phyloP scores from a whole-genome alignment of 2,329 filamentous ascomycete species.

The Chaetothyriales sp. region DNA sequence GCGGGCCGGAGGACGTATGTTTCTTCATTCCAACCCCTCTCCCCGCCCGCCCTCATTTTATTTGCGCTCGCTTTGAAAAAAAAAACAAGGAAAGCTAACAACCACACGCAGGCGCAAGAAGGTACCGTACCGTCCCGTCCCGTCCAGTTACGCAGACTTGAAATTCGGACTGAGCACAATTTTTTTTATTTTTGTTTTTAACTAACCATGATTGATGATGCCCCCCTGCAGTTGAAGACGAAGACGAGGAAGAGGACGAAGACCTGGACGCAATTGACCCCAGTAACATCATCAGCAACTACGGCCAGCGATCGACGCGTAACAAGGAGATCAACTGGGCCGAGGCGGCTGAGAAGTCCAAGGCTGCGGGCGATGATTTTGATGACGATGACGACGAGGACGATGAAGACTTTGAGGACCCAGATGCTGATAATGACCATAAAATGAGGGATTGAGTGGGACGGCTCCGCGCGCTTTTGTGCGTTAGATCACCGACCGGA shows the following conservation, averaged over 20 bases:
- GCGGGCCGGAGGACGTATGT: slow-evolving; percentile 39
- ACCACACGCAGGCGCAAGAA: neutral
- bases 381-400: slow-evolving; percentile 48
- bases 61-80: no score
- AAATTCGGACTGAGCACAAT: no score
- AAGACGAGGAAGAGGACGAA: slow-evolving; percentile 43
- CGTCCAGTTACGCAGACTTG: no score
- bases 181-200: no score
- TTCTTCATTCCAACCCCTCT: no score
- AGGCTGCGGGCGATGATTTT: slow-evolving; percentile 57
- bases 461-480: no score
- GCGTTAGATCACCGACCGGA: neutral
- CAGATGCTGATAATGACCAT: slow-evolving; percentile 12
- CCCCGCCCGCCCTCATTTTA: no score
- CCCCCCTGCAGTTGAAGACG: neutral
- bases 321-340: slow-evolving; percentile 86
- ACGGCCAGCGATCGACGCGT: slow-evolving; percentile 46
- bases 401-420: slow-evolving; percentile 22
- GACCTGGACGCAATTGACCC: slow-evolving; percentile 83
- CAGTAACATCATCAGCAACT: slow-evolving; percentile 76
- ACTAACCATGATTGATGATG: neutral
- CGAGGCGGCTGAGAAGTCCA: slow-evolving; percentile 71
- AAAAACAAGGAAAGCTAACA: neutral
- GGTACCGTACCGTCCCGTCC: neutral
- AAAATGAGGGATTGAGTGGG: slow-evolving; percentile 15